A percentile compares a stretch with the other conserved stretches of the same genome.
Conservation (phyloP, 2,329 filamentous ascomycete genomes). For the Colletotrichum brevisporum region DNA sequence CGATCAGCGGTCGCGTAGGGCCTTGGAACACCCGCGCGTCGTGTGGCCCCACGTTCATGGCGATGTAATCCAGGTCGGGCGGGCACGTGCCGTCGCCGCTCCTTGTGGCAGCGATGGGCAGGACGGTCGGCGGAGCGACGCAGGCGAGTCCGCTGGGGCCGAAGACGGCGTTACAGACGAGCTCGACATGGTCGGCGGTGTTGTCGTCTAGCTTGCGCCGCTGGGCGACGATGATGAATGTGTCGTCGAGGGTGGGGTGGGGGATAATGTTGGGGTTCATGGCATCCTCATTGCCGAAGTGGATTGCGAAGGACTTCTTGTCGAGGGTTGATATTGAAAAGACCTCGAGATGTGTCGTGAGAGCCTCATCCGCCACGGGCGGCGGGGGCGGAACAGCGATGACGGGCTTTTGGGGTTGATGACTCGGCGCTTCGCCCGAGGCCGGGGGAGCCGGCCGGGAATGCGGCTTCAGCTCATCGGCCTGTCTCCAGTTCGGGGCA, state of each 20-base stretch:
- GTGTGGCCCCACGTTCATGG: slow-evolving; percentile 65
- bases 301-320: slow-evolving; percentile 63
- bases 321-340: slow-evolving; percentile 62
- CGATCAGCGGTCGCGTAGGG: slow-evolving; percentile 62
- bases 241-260: slow-evolving; percentile 62
- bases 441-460: slow-evolving; percentile 52
- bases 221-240: slow-evolving; percentile 68
- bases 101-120: slow-evolving; percentile 63
- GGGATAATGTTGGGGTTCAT: slow-evolving; percentile 72
- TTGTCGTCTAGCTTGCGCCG: slow-evolving; percentile 48
- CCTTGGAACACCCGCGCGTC: slow-evolving; percentile 72
- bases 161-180: slow-evolving; percentile 66
- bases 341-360: slow-evolving; percentile 53
- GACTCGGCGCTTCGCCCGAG: slow-evolving; percentile 49
- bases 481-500: slow-evolving; percentile 30
- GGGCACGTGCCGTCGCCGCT: slow-evolving; percentile 56
- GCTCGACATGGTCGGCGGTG: slow-evolving; percentile 56
- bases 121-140: slow-evolving; percentile 52
- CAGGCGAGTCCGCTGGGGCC: slow-evolving; percentile 58
- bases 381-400: neutral
- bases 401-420: slow-evolving; percentile 45
- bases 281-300: slow-evolving; percentile 57
- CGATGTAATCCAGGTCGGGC: slow-evolving; percentile 58
- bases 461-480: slow-evolving; percentile 33
- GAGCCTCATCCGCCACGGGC: neutral